Conservation (phyloP, 441 rosid species). For the Gossypium trilobum region DNA sequence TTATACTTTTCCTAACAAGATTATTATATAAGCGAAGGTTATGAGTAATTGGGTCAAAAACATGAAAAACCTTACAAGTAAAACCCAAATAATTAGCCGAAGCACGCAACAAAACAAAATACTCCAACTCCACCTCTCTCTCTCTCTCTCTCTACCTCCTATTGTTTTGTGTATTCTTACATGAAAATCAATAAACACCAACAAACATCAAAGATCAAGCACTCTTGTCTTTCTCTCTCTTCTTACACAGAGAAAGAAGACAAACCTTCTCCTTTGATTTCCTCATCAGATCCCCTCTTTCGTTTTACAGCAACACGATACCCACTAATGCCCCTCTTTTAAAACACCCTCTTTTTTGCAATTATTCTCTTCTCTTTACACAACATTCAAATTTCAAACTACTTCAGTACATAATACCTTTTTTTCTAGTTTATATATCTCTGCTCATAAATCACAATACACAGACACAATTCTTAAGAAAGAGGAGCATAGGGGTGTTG, state of each 20-base stretch:
- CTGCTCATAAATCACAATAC: too few relatives aligned
- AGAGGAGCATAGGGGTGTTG: too few relatives aligned
- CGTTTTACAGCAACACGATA: neutral
- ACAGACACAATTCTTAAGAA: too few relatives aligned
- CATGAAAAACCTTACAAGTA: neutral
- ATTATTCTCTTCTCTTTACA: neutral
- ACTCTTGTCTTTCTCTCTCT: neutral
- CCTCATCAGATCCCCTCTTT: constrained; percentile 13
- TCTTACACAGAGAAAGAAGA: neutral
- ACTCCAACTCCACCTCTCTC: neutral
- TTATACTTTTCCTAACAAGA: neutral
- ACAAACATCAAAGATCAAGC: neutral
- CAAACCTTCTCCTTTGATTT: neutral
- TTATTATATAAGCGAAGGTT: too few relatives aligned
- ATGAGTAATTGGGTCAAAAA: neutral
- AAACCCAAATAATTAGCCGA: neutral
- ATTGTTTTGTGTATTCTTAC: neutral
- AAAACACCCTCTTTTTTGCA: neutral
- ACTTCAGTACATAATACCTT: neutral
- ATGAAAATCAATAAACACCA: constrained; percentile 1
- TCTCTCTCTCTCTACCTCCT: neutral
- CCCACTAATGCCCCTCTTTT: neutral
- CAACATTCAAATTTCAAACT: neutral
- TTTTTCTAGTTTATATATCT: neutral
- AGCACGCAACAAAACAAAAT: neutral